Evolutionary conservation across 306 rosid genomes (phyloP), one percentile per base, ranked within the genome.

Genomic region (Lithocarpus polystachyus): DNA sequence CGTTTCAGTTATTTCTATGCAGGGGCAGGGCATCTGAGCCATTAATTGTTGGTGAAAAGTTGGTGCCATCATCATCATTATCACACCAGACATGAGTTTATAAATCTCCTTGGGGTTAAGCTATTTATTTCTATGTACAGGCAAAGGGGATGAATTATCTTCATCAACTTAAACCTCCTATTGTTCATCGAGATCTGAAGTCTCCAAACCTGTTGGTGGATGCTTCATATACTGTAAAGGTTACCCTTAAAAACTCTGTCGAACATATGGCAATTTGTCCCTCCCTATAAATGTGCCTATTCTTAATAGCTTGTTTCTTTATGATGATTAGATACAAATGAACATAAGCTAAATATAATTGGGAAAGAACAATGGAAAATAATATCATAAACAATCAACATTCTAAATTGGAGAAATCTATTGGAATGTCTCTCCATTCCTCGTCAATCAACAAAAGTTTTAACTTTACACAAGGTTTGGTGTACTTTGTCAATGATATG

Each of bases 81-180:
- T 55, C 54, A 64, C 80, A 68, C 68, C 28, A 52, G 62, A 54
- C 24, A 24, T 35, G 28, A 67, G 35, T 24, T 79, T 68, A 71
- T 56, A 59, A 61, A 23, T 70, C 67, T 55, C 61, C 72, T 14
- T 29, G 52, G 73, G 69, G 55, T 51, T 76, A 64, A 68, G 80
- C 60, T 82, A 51, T 77, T 57, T 29, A 68, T 67, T 77, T 15
- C 88, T 83, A 79, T 77, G 70, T 79, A 71, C 86, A 94, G 99
- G 99, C 97, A 76, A 92, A 88, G 56, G 99, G 99, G 67, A 91
- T 95, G 99, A 95, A 91, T 89, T 95, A 95, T 89, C 97, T 95
- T 43, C 97, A 95, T 85, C 94, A 87, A 81, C 86, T 88, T 83
- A 92, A 85, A 77, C 97, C 99, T 81, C 99, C 98, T 53, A 92